Base-by-base conservation (phyloP, 2,329 filamentous ascomycete species). In the Pseudogymnoascus sp. region DNA sequence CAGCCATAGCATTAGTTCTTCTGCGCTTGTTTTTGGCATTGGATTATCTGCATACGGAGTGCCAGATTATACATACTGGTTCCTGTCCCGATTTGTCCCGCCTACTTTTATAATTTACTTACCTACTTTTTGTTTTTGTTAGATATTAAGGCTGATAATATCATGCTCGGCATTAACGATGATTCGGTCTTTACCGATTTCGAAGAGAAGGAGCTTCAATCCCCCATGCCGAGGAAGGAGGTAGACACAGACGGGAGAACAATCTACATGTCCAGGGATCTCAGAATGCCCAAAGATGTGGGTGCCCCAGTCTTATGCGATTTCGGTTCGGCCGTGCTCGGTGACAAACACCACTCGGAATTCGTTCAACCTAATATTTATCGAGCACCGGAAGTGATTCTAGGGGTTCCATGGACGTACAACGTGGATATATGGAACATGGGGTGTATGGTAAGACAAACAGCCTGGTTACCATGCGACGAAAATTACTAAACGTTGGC, bases 391-490 rank as follows among this genome's bases (percentile, higher is more conserved):
- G 77, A 84, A 64, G 78, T 82, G 7, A 80, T 82, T 4, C 62
- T 83, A 0, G 66, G 73, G 23, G 67, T 71, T 67, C 2, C 74
- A 75, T 1, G 80, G 80, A 71, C 71, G 0, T 79, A 77, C 60
- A 71, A 74, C 16, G 72, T 80, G 12, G 80, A 84, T 69, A 78
- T 84, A 60, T 84, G 80, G 80, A 81, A 79, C 62, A 73, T 75
- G 3, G 80, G 79, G 7, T 78, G 76, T 62, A 76, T 82, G 80
- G 79, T 81, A 72, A 71, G 42, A 62, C 41, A 59, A 59, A 62
- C 58, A 19, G 14, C 16, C 58, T 62, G n/a, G 60, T 63, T 38
- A 36, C 38, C 19, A 38, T 16, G 16, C 16, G 41, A 39, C 16
- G 62, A 42, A 42, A 33, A 6, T 30, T 19, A 16, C 49, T 55